Evolutionary conservation across 1,139 yeast species (phyloP).

Genomic region (Magnusiomyces suaveolens): DNA sequence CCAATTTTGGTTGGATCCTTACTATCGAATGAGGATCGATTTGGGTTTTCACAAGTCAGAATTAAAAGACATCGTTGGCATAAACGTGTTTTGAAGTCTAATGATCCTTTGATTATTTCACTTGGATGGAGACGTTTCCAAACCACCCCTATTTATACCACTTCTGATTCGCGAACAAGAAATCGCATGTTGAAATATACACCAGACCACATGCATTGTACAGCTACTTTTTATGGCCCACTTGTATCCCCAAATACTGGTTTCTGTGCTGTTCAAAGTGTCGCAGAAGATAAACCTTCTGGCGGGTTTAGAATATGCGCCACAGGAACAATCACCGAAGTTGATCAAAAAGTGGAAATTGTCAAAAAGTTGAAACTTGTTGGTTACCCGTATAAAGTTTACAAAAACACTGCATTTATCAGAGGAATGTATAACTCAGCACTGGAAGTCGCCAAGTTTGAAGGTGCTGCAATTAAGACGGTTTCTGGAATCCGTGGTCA

Average conservation of each 20-base stretch:
- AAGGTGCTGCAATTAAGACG: constrained; percentile 93
- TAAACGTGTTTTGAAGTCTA: constrained; percentile 86
- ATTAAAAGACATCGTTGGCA: constrained; percentile 99
- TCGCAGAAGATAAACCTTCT: constrained; percentile 72
- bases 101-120: constrained; percentile 88
- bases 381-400: constrained; percentile 88
- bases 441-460: constrained; percentile 93
- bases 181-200: constrained; percentile 97
- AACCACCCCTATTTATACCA: constrained; percentile 89
- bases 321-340: constrained; percentile 93
- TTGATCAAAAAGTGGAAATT: constrained; percentile 78
- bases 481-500: constrained; percentile 98
- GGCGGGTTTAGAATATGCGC: constrained; percentile 93
- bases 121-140: constrained; percentile 99
- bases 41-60: constrained; percentile 87
- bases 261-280: constrained; percentile 87
- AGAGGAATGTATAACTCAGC: constrained; percentile 92
- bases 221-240: constrained; percentile 95
- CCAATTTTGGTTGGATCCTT: constrained; percentile 90
- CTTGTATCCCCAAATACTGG: constrained; percentile 95
- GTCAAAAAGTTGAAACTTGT: constrained; percentile 92
- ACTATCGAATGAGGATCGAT: constrained; percentile 79
- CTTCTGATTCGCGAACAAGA: constrained; percentile 94
- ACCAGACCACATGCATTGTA: constrained; percentile 96
- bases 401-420: constrained; percentile 91